phyloP scores from a whole-genome alignment of 1,284 basidiomycete species.

The Malassezia equina region DNA sequence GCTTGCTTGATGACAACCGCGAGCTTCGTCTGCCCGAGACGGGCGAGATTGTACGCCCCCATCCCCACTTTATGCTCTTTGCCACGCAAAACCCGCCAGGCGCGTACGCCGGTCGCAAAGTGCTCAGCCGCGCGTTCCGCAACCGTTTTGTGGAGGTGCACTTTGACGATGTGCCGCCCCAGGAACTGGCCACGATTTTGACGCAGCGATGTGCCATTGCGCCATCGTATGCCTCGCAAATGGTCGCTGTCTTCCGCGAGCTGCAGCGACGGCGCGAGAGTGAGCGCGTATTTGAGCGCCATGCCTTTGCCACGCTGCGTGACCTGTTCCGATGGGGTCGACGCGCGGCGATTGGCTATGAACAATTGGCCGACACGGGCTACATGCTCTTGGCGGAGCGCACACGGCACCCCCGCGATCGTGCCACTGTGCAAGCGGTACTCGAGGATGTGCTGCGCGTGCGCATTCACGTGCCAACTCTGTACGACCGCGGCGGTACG shows the following conservation, averaged over 20 bases:
- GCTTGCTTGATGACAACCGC: conserved; percentile 91
- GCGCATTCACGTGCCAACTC: conserved; percentile 57
- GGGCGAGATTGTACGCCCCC: conserved; percentile 83
- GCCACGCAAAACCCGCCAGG: conserved; percentile 98
- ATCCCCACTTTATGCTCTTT: conserved; percentile 94
- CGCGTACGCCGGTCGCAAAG: conserved; percentile 90
- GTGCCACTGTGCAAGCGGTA: conserved; percentile 76
- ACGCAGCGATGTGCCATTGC: conserved; percentile 41
- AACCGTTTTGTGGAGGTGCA: conserved; percentile 98
- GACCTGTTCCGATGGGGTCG: conserved; percentile 97
- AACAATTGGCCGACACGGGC: conserved; percentile 87
- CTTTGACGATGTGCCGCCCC: conserved; percentile 91
- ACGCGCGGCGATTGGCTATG: conserved; percentile 69
- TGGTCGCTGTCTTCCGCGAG: conserved; percentile 85
- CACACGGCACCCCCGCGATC: conserved; percentile 73
- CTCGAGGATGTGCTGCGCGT: conserved; percentile 86
- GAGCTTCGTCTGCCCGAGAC: conserved; percentile 94
- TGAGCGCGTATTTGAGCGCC: conserved; percentile 88
- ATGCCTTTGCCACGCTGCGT: conserved; percentile 89
- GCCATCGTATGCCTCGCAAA: conserved; percentile 66
- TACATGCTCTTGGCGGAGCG: conserved; percentile 97
- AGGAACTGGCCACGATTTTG: conserved; percentile 76
- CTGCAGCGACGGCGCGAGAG: conserved; percentile 83
- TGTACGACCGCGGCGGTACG: conserved; percentile 50
- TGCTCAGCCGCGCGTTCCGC: conserved; percentile 87